Conservation (phyloP, 371 early-diverging fungal species). For the Furculomyces boomerangus region DNA sequence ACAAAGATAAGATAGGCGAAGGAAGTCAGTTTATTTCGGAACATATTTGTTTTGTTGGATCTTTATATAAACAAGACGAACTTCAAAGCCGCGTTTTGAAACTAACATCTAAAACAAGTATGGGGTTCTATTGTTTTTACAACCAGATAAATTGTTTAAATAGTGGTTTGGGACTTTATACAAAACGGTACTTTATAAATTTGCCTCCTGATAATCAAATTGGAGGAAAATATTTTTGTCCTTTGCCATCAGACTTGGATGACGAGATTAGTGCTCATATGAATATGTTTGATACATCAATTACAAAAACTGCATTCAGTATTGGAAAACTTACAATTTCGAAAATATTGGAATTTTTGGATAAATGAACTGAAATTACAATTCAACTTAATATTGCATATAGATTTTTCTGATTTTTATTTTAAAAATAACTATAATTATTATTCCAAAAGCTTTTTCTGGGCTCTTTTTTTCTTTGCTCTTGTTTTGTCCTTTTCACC, state of each 20-base stretch:
- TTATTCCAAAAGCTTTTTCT: no score
- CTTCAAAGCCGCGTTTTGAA: not conserved
- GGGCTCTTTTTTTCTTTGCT: conserved; percentile 2
- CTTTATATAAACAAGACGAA: not conserved
- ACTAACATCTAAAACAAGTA: not conserved
- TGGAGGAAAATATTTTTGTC: not conserved
- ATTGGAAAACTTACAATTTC: not conserved
- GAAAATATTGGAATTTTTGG: not conserved
- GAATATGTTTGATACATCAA: not conserved
- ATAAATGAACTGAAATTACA: not conserved
- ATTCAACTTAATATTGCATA: not conserved
- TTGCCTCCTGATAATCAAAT: not conserved
- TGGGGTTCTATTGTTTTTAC: conserved; percentile 2
- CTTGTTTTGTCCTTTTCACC: conserved; percentile 40
- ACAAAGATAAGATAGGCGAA: not conserved
- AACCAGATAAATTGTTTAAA: not conserved
- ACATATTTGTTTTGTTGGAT: conserved; percentile 1
- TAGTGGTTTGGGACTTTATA: no score
- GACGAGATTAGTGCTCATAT: not conserved
- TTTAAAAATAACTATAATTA: not conserved
- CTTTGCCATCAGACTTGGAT: not conserved
- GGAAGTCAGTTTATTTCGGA: not conserved
- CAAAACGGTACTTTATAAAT: not conserved
- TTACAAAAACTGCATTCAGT: not conserved
- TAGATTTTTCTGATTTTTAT: not conserved